These are phyloP conservation scores for Coniochaeta pulveracea DNA, from an alignment of 2,329 filamentous ascomycete genomes.

Conservation along the genomic window DNA sequence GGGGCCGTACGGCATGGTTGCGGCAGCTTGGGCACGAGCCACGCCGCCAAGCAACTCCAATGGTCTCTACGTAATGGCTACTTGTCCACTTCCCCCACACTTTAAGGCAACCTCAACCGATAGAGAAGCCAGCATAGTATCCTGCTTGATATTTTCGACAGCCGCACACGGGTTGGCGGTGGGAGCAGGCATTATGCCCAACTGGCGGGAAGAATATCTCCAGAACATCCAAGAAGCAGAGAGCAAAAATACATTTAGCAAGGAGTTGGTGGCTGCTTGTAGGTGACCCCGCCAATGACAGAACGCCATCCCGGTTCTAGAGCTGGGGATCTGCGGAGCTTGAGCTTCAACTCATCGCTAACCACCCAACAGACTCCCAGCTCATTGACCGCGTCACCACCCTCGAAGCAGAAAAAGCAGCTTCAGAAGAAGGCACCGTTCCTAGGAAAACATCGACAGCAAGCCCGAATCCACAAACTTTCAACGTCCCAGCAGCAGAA, in stretches of 20 bases:
- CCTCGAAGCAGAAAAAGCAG: constrained; percentile 46
- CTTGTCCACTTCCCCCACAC: background rate
- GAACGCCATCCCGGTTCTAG: background rate
- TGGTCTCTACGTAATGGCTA: constrained; percentile 1
- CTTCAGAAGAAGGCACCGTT: constrained; percentile 11
- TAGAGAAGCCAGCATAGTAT: too few species aligned
- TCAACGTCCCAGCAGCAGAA: constrained; percentile 13
- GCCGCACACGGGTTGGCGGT: background rate
- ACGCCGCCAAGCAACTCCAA: too few species aligned
- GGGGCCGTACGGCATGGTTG: background rate
- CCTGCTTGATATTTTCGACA: background rate
- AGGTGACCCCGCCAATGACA: constrained; percentile 17
- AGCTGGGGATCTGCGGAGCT: too few species aligned
- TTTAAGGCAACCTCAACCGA: background rate
- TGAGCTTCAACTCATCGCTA: constrained; percentile 3
- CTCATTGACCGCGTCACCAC: constrained; percentile 56
- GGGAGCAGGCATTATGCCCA: constrained; percentile 31
- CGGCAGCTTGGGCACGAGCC: background rate
- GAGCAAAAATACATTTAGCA: constrained; percentile 49
- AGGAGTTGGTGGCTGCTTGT: constrained; percentile 72
- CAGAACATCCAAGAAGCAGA: constrained; percentile 62
- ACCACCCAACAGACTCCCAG: constrained; percentile 39
- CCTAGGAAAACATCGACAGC: constrained; percentile 9
- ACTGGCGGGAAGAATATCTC: constrained; percentile 76
- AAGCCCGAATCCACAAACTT: constrained; percentile 15